These are phyloP conservation scores for Fusarium concolor DNA, from an alignment of 2,329 filamentous ascomycete genomes.

Conservation along the genomic window DNA sequence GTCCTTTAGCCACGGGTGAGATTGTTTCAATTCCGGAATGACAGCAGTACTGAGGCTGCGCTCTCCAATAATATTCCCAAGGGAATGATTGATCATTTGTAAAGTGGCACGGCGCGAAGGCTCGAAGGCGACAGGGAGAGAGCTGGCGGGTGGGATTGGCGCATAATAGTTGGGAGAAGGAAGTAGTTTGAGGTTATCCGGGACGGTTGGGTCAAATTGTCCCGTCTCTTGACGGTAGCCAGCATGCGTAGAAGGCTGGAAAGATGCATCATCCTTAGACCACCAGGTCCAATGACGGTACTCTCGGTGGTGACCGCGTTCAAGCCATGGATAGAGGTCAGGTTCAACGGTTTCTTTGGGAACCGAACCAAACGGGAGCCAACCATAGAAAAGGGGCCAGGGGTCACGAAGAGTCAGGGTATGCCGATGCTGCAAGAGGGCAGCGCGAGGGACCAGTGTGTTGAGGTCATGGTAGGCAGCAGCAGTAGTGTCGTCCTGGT, in stretches of 20 bases:
- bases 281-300: slow-evolving; percentile 46
- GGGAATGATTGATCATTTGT: slow-evolving; percentile 45
- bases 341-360: slow-evolving; percentile 39
- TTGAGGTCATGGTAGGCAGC: slow-evolving; percentile 29
- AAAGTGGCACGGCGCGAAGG: slow-evolving; percentile 41
- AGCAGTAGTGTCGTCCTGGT: slow-evolving; percentile 33
- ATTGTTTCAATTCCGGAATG: slow-evolving; percentile 33
- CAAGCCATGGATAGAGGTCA: slow-evolving; percentile 46
- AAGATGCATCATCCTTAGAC: slow-evolving; percentile 37
- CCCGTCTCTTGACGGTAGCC: slow-evolving; percentile 41
- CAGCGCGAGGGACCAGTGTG: slow-evolving; percentile 33
- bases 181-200: slow-evolving; percentile 38
- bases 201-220: slow-evolving; percentile 19
- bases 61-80: slow-evolving; percentile 44
- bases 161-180: slow-evolving; percentile 13
- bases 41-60: slow-evolving; percentile 42
- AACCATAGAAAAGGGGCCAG: slow-evolving; percentile 46
- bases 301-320: slow-evolving; percentile 41
- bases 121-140: slow-evolving; percentile 23
- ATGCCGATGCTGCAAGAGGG: slow-evolving; percentile 43
- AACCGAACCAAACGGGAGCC: slow-evolving; percentile 42
- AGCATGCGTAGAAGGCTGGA: slow-evolving; percentile 20
- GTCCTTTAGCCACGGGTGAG: slow-evolving; percentile 43
- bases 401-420: slow-evolving; percentile 45
- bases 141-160: slow-evolving; percentile 29